Evolutionary conservation across 1,284 basidiomycete species (phyloP).

Genomic region (Abortiporus biennis): DNA sequence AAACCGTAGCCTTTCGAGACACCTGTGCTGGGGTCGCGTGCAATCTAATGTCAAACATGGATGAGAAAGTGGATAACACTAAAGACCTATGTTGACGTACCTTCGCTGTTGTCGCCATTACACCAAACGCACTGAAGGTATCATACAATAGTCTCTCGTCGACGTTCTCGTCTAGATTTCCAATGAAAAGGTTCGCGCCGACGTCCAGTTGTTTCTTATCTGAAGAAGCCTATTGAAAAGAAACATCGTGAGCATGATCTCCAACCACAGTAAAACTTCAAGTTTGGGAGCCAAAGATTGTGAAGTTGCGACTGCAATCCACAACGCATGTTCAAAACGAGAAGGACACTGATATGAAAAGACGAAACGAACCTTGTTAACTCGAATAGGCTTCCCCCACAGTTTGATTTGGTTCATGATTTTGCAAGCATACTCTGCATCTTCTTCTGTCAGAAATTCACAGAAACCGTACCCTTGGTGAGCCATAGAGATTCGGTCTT

Average conservation of each 20-base stretch:
- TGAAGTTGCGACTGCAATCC: too few species aligned
- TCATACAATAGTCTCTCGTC: slow-evolving; percentile 92
- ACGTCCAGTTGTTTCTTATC: slow-evolving; percentile 98
- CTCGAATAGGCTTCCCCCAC: slow-evolving; percentile 96
- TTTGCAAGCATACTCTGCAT: slow-evolving; percentile 98
- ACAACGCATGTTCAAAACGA: too few species aligned
- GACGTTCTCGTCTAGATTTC: slow-evolving; percentile 90
- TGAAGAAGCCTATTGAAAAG: slow-evolving; percentile 65
- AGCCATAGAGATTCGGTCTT: slow-evolving; percentile 95
- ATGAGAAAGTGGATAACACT: slow-evolving; percentile 6
- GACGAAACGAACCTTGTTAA: slow-evolving; percentile 79
- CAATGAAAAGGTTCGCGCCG: slow-evolving; percentile 95
- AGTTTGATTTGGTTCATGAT: slow-evolving; percentile 99
- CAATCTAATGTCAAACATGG: slow-evolving; percentile 52
- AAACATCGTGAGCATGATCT: slow-evolving; percentile 8
- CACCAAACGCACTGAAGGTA: slow-evolving; percentile 92
- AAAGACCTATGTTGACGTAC: slow-evolving; percentile 37
- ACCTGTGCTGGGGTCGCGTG: slow-evolving; percentile 81
- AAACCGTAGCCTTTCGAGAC: slow-evolving; percentile 96
- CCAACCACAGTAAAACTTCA: too few species aligned
- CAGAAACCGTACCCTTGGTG: slow-evolving; percentile 99
- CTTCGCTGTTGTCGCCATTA: slow-evolving; percentile 92
- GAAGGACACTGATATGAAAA: slow-evolving; percentile 2
- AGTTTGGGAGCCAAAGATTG: too few species aligned
- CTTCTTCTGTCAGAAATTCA: slow-evolving; percentile 96